Base-by-base conservation (phyloP, 1,284 basidiomycete species). In the Apiotrichum mycotoxinovorans region DNA sequence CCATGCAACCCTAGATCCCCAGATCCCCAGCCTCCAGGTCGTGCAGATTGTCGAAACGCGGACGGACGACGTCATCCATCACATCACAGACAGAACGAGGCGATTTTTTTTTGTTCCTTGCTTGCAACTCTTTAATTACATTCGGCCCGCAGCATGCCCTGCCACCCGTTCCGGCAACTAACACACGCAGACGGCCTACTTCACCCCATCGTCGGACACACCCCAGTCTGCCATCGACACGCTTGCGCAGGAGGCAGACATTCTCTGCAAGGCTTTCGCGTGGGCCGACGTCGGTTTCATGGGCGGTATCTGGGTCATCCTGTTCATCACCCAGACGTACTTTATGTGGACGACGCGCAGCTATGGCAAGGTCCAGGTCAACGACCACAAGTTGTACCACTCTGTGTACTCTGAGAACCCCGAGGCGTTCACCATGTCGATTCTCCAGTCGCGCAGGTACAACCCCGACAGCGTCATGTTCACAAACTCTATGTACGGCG, bases 261-360 rank as follows among this genome's bases (percentile, higher is more conserved):
- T 82, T 1, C 79, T 95, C 18, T 95, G 92, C 77, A 81, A 86
- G 51, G 87, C 93, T 53, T 92, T 95, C 70, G 81, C 90, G 9
- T 95, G 90, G 90, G 87, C 89, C 7, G 87, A 89, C 69, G 79
- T 95, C n/a, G 92, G 92, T 37, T 79, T 95, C 61, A 93, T 95
- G 90, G 87, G 82, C 22, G 88, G 84, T 4, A 78, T 93, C 20
- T 95, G 90, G 88, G 74, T 87, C 8, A 70, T 93, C 14, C 80
- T 95, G 30, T 84, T 83, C 23, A 79, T 88, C 53, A 79, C 88
- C 52, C 89, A 94, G 77, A 86, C 87, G 71, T 66, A 81, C 69
- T 66, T 67, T 74, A 53, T 72, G 56, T 69, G 57, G 60, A 81
- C 92, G 42, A 70, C 90, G 35, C 83, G 84, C 11, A 84, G 85